Percentiles rank a stretch among this genome's conserved stretches.
Evolutionary conservation across 163 green algal genomes (phyloP).

Genomic region (Chlamydomonas reinhardtii): DNA sequence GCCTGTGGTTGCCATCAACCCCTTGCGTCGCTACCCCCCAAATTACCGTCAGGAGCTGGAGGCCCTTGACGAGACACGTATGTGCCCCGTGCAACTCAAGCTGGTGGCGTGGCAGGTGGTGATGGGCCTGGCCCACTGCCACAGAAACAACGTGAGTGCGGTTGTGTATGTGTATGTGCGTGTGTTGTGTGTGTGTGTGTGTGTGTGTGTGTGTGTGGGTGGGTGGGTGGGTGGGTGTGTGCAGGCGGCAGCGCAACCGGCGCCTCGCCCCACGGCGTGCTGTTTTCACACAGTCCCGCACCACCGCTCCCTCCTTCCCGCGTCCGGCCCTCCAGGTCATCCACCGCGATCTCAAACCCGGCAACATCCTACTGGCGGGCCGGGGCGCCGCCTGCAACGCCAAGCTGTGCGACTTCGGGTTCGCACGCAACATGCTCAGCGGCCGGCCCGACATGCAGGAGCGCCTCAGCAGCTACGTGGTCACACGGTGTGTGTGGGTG

Average conservation of each 20-base stretch:
- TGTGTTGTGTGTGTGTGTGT: too few species aligned
- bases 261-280: too few species aligned
- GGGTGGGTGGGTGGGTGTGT: too few species aligned
- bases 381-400: slow-evolving; percentile 52
- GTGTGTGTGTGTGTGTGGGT: not conserved
- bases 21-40: too few species aligned
- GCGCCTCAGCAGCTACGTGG: not conserved
- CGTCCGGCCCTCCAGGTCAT: slow-evolving; percentile 59
- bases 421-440: slow-evolving; percentile 59
- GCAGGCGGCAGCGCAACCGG: too few species aligned
- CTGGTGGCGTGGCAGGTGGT: not conserved
- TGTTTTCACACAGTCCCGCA: not conserved
- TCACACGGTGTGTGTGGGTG: not conserved
- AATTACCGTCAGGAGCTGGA: not conserved
- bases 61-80: not conserved
- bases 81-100: not conserved
- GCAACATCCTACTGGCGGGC: slow-evolving; percentile 88
- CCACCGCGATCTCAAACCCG: slow-evolving; percentile 93
- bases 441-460: not conserved
- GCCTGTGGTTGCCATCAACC: too few species aligned
- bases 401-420: slow-evolving; percentile 93
- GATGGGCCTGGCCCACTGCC: not conserved
- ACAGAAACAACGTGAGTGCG: not conserved
- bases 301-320: not conserved
- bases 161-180: too few species aligned